Base-by-base conservation (phyloP, 495 filamentous ascomycete genomes). In the Xylaria scruposa region DNA sequence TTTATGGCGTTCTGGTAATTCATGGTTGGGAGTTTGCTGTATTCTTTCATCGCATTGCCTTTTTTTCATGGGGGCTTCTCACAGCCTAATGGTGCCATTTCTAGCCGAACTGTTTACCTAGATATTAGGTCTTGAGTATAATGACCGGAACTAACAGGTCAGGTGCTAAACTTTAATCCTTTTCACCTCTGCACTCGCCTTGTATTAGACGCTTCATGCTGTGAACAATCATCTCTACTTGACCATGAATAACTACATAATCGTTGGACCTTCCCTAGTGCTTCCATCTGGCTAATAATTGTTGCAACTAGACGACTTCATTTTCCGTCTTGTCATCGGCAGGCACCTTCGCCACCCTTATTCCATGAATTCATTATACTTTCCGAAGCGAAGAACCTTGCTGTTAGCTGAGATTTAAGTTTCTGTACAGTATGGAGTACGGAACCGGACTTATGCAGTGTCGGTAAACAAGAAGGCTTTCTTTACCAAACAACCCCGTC, bases 1-100 rank as follows among this genome's bases (percentile, higher is more conserved):
- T 70, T 64, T 46, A 56, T 56, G 59, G 59, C 59, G 59, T 61
- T 70, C 31, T 49, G 59, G 40, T 64, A 60, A 26, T 70, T 17
- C 47, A 56, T 64, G 59, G 68, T 47, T 44, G 5, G 59, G 59
- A 67, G 12, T 67, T 67, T 65, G 62, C 38, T 67, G 47, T 36
- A 61, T 49, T 63, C n/a, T 46, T 46, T 31, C 21, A 40, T 51
- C 12, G 24, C 40, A 31, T 54, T 70, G 12, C 46, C 46, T 33
- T 15, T 17, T 19, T 21, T 15, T 36, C 3, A 59, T 6, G 53
- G 24, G 53, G 54, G 24, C 9, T 21, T 46, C 12, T 13, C 24
- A 26, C n/a, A 4, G 47, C 47, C 19, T 21, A 21, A 21, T 13
- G 10, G 61, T 44, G 53, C 26, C 31, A 10, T 7, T 12, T 19